phyloP scores from a whole-genome alignment of 2,329 filamentous ascomycete genomes.

The Trichophyton verrucosum region DNA sequence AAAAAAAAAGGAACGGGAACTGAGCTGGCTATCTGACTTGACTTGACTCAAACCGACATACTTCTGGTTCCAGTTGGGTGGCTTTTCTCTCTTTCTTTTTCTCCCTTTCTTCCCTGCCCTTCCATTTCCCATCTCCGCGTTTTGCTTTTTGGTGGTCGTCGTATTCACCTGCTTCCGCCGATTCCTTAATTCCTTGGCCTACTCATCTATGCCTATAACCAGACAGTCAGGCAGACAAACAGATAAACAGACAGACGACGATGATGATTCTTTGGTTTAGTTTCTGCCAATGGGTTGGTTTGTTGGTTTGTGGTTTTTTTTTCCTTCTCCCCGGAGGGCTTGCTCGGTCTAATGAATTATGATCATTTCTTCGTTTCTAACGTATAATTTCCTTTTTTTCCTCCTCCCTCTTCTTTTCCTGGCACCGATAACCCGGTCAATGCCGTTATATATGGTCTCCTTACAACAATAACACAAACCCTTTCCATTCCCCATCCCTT shows the following conservation, averaged over 20 bases:
- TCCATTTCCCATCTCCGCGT: neutral
- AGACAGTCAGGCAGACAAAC: neutral
- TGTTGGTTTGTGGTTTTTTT: neutral
- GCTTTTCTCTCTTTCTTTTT: neutral
- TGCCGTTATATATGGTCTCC: neutral
- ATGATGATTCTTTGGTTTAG: neutral
- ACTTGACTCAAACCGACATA: too few species aligned
- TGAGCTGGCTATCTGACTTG: neutral
- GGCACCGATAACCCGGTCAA: neutral
- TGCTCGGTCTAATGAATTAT: constrained; percentile 6
- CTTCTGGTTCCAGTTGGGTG: neutral
- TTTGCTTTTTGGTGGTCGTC: neutral
- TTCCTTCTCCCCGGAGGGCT: neutral
- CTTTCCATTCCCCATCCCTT: constrained; percentile 19
- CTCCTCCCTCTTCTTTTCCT: constrained; percentile 11
- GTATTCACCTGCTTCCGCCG: neutral
- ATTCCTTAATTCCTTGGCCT: neutral
- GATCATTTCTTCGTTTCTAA: constrained; percentile 1
- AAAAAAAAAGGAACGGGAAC: neutral
- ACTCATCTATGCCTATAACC: neutral
- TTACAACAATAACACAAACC: neutral
- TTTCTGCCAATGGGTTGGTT: neutral
- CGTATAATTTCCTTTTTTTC: constrained; percentile 2
- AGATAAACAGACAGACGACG: neutral
- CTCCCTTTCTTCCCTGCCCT: too few species aligned